A percentile compares a stretch with the other conserved stretches of the same genome.
These are phyloP conservation scores for Cutaneotrichosporon sp. DNA, from an alignment of 1,284 basidiomycete genomes.

Conservation along the genomic window DNA sequence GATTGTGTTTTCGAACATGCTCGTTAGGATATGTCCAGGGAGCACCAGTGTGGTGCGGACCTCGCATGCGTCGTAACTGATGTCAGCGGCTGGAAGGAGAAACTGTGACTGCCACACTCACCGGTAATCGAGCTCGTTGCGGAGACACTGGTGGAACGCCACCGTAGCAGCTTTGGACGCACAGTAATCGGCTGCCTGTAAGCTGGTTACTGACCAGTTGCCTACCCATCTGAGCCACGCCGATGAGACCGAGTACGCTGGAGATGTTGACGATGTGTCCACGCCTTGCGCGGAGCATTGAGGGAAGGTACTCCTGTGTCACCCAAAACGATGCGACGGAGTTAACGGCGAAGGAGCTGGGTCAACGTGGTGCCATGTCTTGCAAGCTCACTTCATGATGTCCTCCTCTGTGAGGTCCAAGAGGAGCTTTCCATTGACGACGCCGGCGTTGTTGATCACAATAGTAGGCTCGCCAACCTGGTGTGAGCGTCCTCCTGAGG, in stretches of 20 bases:
- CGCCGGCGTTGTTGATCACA: slow-evolving; percentile 92
- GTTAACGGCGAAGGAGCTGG: slow-evolving; percentile 84
- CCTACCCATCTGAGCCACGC: slow-evolving; percentile 74
- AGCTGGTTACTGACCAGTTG: slow-evolving; percentile 18
- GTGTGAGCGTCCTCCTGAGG: background rate
- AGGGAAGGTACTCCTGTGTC: slow-evolving; percentile 86
- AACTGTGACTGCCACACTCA: slow-evolving; percentile 31
- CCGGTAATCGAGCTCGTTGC: slow-evolving; percentile 75
- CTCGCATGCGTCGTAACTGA: slow-evolving; percentile 63
- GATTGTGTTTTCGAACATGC: slow-evolving; percentile 61
- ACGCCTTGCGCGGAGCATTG: slow-evolving; percentile 66
- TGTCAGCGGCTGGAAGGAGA: too few relatives aligned
- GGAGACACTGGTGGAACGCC: slow-evolving; percentile 69
- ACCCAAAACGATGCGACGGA: slow-evolving; percentile 84
- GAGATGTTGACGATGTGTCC: slow-evolving; percentile 88
- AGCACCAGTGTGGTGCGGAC: slow-evolving; percentile 76
- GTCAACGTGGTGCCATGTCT: background rate
- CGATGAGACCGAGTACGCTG: slow-evolving; percentile 71
- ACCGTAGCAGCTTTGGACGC: slow-evolving; percentile 81
- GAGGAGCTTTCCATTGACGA: slow-evolving; percentile 81
- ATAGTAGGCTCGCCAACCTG: slow-evolving; percentile 84
- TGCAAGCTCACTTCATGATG: slow-evolving; percentile 63
- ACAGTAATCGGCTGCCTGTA: slow-evolving; percentile 67
- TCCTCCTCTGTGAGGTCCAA: slow-evolving; percentile 73
- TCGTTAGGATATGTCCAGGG: slow-evolving; percentile 68